These are phyloP conservation scores for Oenanthe javanica DNA, from an alignment of 140 eudicot species.

Conservation along the genomic window DNA sequence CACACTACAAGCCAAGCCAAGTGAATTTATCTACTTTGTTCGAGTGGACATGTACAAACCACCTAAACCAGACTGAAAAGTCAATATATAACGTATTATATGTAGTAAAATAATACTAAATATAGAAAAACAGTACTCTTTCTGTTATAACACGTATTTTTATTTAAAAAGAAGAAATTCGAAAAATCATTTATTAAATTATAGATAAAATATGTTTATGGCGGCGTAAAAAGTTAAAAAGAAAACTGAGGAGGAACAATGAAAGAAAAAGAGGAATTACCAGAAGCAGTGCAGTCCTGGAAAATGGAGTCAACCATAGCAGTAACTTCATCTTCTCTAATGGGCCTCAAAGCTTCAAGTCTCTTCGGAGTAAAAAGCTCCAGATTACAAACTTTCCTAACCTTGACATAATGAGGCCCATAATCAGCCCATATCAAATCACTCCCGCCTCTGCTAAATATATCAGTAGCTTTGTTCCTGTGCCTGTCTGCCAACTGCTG, in stretches of 20 bases:
- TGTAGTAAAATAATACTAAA: too few species aligned
- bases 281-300: slow-evolving; percentile 40
- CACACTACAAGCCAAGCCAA: neutral
- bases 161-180: too few species aligned
- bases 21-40: neutral
- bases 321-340: slow-evolving; percentile 80
- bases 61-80: neutral
- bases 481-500: slow-evolving; percentile 76
- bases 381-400: slow-evolving; percentile 72
- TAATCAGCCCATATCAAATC: slow-evolving; percentile 93
- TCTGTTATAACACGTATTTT: too few species aligned
- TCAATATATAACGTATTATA: too few species aligned
- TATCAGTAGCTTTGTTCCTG: slow-evolving; percentile 55
- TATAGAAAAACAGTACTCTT: too few species aligned
- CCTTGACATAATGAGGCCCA: slow-evolving; percentile 91
- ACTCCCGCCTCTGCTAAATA: slow-evolving; percentile 64
- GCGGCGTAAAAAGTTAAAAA: too few species aligned
- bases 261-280: slow-evolving; percentile 20
- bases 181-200: too few species aligned
- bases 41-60: neutral
- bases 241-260: too few species aligned
- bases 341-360: slow-evolving; percentile 69
- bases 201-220: too few species aligned
- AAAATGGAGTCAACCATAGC: slow-evolving; percentile 73
- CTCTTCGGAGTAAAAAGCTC: slow-evolving; percentile 65